Base-by-base conservation (phyloP, 2,329 filamentous ascomycete genomes). In the Penicillium sp. region DNA sequence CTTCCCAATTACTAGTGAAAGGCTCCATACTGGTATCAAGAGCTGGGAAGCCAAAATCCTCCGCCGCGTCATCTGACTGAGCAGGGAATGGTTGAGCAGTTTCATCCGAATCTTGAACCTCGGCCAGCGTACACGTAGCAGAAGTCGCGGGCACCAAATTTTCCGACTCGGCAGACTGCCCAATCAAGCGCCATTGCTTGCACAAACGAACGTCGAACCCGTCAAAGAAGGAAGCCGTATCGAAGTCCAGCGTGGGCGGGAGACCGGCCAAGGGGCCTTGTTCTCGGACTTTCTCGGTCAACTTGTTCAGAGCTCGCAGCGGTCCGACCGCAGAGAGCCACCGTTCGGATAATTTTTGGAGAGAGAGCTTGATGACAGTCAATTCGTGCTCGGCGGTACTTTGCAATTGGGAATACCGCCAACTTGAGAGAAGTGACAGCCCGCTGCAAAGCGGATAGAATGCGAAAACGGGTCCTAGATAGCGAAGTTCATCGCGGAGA, bases 371-470 rank as follows among this genome's bases (percentile, higher is more conserved):
- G 54, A 72, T 65, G 41, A 60, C 62, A 6, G 60, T 66, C 18
- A 64, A 35, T 52, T 68, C 67, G 55, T 69, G 64, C 33, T 69
- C 66, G 13, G 68, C 67, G 2, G 57, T 66, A 9, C 50, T 60
- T 56, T 69, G 63, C 2, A 76, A 64, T 7, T 71, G 69, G 7
- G 70, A 57, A 43, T 77, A 75, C 6, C 74, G 71, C 57, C 71
- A 77, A 52, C 72, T 73, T 2, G 76, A 77, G 0, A 78, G 69
- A n/a, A 77, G 70, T 0, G 75, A 70, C 36, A 78, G 66, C 0
- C 77, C 77, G 2, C 77, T 75, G 13, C 73, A 73, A 3, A 78
- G 68, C 16, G 73, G 74, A 53, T 78, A 78, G 60, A 79, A 78
- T 4, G 77, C 75, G 55, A 75, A 78, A 4, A 77, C 75, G 0